Conservation (phyloP, 129 eudicot species). For the Gnaphalium uliginosum region DNA sequence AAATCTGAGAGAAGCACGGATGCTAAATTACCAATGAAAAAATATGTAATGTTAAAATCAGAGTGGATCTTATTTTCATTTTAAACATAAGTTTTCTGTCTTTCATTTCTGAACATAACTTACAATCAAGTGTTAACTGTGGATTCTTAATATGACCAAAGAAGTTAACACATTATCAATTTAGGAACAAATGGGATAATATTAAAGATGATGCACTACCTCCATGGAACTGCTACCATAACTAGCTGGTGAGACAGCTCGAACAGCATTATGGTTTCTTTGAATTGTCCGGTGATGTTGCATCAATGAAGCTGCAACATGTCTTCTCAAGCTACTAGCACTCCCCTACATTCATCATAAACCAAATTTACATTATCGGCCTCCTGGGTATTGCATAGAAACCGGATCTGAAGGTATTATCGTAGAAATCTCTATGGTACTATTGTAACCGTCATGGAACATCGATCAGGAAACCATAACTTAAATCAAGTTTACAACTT, state of each 20-base stretch:
- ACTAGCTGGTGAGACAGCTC: conserved; percentile 90
- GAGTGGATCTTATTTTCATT: not conserved
- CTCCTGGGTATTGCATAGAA: not conserved
- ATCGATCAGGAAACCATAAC: conserved; percentile 1
- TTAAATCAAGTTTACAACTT: not conserved
- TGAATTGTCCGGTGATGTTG: conserved; percentile 78
- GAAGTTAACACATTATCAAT: conserved; percentile 1
- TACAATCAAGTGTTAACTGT: not conserved
- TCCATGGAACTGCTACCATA: conserved; percentile 94
- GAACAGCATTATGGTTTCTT: conserved; percentile 54
- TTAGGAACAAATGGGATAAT: not conserved
- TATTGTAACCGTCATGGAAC: not conserved
- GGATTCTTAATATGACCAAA: conserved; percentile 4
- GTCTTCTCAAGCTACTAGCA: conserved; percentile 86
- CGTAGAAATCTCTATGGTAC: not conserved
- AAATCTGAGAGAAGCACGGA: not conserved
- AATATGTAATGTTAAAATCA: not conserved
- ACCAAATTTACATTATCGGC: conserved; percentile 15
- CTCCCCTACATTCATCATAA: conserved; percentile 59
- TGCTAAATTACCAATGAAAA: not conserved
- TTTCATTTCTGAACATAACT: not conserved
- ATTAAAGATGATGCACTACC: conserved; percentile 46
- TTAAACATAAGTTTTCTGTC: not conserved
- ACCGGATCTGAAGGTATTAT: conserved; percentile 11
- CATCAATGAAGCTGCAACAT: conserved; percentile 77